Conservation (phyloP, 2,329 filamentous ascomycete genomes). For the Alternaria postmessia region DNA sequence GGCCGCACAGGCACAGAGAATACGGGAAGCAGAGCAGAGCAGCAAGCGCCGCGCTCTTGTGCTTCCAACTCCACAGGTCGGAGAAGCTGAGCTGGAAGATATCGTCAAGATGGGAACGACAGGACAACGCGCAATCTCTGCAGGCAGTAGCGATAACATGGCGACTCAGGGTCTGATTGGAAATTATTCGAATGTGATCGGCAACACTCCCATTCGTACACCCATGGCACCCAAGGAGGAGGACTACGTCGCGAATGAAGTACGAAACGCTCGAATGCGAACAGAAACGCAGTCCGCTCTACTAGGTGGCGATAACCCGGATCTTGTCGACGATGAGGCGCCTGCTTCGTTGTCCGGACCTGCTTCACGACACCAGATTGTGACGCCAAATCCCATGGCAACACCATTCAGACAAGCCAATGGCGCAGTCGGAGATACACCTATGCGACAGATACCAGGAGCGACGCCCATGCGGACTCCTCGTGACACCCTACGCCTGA, state of each 20-base stretch:
- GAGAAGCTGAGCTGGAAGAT: conserved; percentile 91
- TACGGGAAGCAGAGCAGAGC: conserved; percentile 95
- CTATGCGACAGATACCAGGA: conserved; percentile 67
- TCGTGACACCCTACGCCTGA: conserved; percentile 85
- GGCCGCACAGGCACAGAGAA: conserved; percentile 91
- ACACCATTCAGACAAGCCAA: conserved; percentile 77
- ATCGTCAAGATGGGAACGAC: conserved; percentile 99
- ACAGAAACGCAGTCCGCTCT: conserved; percentile 94
- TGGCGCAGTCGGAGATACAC: conserved; percentile 72
- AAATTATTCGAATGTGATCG: conserved; percentile 83
- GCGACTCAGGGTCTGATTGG: conserved; percentile 85
- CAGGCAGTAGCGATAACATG: conserved; percentile 80
- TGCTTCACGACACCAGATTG: conserved; percentile 78
- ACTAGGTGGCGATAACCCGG: conserved; percentile 91
- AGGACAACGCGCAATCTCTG: conserved; percentile 84
- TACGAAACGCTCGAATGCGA: conserved; percentile 88
- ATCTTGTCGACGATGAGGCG: conserved; percentile 78
- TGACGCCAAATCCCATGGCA: conserved; percentile 95
- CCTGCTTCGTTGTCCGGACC: conserved; percentile 90
- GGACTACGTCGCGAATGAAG: conserved; percentile 95
- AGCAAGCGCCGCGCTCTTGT: conserved; percentile 88
- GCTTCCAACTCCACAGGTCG: conserved; percentile 88
- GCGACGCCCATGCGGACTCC: conserved; percentile 89
- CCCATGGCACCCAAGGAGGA: conserved; percentile 91
- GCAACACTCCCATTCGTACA: conserved; percentile 86